Percentiles rank a stretch among this genome's conserved stretches.
Evolutionary conservation across 495 filamentous ascomycete genomes (phyloP).

Genomic region (Cryomyces minteri): DNA sequence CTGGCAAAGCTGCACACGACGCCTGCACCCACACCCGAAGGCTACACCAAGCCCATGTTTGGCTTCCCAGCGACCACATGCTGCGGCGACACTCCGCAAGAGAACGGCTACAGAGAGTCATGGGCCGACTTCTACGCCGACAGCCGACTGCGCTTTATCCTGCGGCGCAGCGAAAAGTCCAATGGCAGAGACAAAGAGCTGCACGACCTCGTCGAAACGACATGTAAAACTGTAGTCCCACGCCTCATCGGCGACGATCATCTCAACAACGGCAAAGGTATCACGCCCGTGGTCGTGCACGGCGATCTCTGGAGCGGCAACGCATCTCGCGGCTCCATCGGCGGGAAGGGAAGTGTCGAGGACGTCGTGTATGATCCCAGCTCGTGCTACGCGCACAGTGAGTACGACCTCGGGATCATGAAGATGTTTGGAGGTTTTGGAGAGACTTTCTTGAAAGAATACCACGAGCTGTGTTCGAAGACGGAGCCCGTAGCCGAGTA

Average conservation of each 20-base stretch:
- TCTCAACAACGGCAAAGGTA: slow-evolving; percentile 36
- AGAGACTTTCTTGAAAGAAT: slow-evolving; percentile 48
- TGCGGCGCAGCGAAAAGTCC: slow-evolving; percentile 31
- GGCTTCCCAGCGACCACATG: slow-evolving; percentile 73
- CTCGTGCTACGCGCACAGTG: slow-evolving; percentile 63
- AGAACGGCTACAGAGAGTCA: slow-evolving; percentile 44
- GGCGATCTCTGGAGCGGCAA: slow-evolving; percentile 91
- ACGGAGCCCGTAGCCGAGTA: slow-evolving; percentile 71
- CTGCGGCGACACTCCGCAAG: slow-evolving; percentile 69
- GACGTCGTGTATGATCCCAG: slow-evolving; percentile 78
- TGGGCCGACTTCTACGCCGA: slow-evolving; percentile 80
- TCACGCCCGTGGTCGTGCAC: slow-evolving; percentile 64
- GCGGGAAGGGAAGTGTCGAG: slow-evolving; percentile 34
- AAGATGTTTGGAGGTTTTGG: slow-evolving; percentile 83
- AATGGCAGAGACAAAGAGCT: slow-evolving; percentile 49
- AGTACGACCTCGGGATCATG: slow-evolving; percentile 91
- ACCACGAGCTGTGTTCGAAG: slow-evolving; percentile 54
- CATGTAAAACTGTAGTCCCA: slow-evolving; percentile 44
- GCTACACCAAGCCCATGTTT: slow-evolving; percentile 40
- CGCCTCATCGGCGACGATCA: slow-evolving; percentile 47
- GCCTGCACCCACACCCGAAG: slow-evolving; percentile 44
- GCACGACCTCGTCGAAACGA: slow-evolving; percentile 40
- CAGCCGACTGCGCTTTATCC: slow-evolving; percentile 46
- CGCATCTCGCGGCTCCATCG: slow-evolving; percentile 45
- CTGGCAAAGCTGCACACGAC: slow-evolving; percentile 67